Evolutionary conservation across 2,329 filamentous ascomycete species (phyloP).

Genomic region (Rhinocladiella similis): DNA sequence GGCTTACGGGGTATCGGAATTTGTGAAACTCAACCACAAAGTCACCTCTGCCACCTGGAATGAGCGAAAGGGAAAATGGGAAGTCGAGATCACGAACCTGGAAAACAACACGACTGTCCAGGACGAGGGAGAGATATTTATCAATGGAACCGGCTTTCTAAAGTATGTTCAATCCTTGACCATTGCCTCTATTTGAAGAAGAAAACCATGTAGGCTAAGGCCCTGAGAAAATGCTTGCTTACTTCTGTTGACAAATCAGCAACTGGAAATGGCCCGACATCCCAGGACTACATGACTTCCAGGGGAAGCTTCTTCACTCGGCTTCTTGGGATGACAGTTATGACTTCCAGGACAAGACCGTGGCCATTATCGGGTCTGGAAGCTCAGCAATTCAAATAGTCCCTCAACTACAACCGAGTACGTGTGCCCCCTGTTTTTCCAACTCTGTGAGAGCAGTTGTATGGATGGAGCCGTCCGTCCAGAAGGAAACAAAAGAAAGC

Average conservation of each 20-base stretch:
- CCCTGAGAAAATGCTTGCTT: constrained; percentile 1
- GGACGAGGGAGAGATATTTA: constrained; percentile 50
- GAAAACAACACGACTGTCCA: neutral
- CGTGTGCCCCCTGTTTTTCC: neutral
- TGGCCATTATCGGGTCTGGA: constrained; percentile 30
- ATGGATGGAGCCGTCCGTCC: no score
- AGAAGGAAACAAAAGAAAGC: no score
- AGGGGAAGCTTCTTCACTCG: constrained; percentile 41
- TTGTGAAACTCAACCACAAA: constrained; percentile 50
- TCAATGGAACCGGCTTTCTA: constrained; percentile 59
- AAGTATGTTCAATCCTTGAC: no score
- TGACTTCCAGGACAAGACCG: constrained; percentile 17
- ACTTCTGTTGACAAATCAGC: constrained; percentile 1
- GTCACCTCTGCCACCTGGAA: constrained; percentile 61
- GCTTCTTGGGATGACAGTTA: constrained; percentile 38
- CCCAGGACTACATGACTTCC: constrained; percentile 31
- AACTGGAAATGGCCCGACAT: constrained; percentile 31
- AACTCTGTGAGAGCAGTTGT: no score
- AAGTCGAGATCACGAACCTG: constrained; percentile 35
- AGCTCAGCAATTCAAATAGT: constrained; percentile 32
- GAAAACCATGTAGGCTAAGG: constrained; percentile 7
- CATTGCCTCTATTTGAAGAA: no score
- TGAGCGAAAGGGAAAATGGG: constrained; percentile 55
- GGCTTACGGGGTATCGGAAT: constrained; percentile 40
- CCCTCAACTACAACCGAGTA: constrained; percentile 27